A percentile compares a stretch with the other conserved stretches of the same genome.
Conservation (phyloP, 176 grass and related monocot genomes). For the Lolium perenne region DNA sequence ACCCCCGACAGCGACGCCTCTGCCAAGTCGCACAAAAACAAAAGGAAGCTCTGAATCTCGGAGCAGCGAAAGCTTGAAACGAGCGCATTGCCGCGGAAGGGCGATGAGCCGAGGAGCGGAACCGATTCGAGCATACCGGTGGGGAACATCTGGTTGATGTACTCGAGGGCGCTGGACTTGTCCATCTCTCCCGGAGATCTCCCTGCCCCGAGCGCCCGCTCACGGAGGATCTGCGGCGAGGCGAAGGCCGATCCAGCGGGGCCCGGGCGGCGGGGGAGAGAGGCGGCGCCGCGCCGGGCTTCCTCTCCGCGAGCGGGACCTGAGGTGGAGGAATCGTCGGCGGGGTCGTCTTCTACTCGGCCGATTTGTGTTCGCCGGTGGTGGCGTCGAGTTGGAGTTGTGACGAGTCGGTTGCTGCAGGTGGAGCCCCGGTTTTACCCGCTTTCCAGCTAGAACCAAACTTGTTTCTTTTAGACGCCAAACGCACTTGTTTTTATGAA, state of each 20-base stretch:
- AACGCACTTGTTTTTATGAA: neutral
- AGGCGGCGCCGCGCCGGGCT: neutral
- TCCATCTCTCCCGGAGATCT: conserved; percentile 70
- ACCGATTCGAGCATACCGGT: conserved; percentile 57
- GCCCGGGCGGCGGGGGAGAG: neutral
- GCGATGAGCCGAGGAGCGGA: conserved; percentile 28
- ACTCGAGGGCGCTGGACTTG: conserved; percentile 95
- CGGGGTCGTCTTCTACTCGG: conserved; percentile 44
- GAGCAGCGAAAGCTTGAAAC: conserved; percentile 26
- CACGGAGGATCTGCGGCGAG: conserved; percentile 38
- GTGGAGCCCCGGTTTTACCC: neutral
- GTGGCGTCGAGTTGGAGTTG: conserved; percentile 31
- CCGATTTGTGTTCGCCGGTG: conserved; percentile 46
- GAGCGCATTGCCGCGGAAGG: conserved; percentile 43
- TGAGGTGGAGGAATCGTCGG: conserved; percentile 30
- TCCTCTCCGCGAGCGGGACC: neutral
- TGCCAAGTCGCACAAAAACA: conserved; percentile 37
- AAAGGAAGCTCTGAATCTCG: neutral
- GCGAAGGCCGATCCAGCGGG: conserved; percentile 36
- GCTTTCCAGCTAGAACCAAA: conserved; percentile 4
- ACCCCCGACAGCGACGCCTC: conserved; percentile 94
- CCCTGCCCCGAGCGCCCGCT: conserved; percentile 24
- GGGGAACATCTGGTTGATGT: conserved; percentile 99
- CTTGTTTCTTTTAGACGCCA: neutral
- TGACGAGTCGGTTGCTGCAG: conserved; percentile 31